Conservation (phyloP, 371 early-diverging fungal species). For the Thermomucor indicae-seudaticae region DNA sequence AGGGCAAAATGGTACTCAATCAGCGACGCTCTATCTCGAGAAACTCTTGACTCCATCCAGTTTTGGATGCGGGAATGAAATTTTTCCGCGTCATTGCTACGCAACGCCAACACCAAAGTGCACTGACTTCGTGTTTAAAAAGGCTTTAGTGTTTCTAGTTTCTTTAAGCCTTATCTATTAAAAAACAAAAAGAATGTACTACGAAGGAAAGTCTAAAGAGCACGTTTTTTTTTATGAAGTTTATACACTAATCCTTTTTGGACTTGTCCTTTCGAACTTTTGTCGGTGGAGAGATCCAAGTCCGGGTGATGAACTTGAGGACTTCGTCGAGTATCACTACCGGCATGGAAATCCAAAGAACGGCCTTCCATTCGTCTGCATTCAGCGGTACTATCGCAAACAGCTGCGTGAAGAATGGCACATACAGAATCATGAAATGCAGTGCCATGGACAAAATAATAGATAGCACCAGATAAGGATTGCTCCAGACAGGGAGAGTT, state of each 20-base stretch:
- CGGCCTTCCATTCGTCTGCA: conserved; percentile 86
- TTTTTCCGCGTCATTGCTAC: too few relatives aligned
- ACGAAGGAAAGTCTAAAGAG: too few relatives aligned
- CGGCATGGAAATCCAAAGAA: conserved; percentile 84
- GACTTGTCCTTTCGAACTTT: conserved; percentile 3
- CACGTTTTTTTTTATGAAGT: too few relatives aligned
- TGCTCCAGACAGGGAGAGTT: conserved; percentile 86
- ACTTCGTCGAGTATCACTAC: conserved; percentile 91
- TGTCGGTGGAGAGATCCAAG: conserved; percentile 51
- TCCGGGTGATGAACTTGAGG: conserved; percentile 81
- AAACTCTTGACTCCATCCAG: too few relatives aligned
- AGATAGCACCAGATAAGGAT: conserved; percentile 83
- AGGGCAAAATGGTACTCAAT: too few relatives aligned
- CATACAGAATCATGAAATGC: conserved; percentile 93
- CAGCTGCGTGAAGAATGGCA: conserved; percentile 76
- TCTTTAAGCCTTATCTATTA: too few relatives aligned
- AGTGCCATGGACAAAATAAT: conserved; percentile 86
- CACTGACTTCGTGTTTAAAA: too few relatives aligned
- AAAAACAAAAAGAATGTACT: too few relatives aligned
- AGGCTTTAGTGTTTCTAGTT: too few relatives aligned
- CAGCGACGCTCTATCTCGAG: too few relatives aligned
- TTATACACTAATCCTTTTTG: conserved; percentile 1
- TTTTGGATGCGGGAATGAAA: too few relatives aligned
- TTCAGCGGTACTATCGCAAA: conserved; percentile 88
- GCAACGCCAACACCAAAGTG: too few relatives aligned